Percentiles rank a stretch among this genome's conserved stretches.
These are phyloP conservation scores for Infundibulicybe gibba DNA, from an alignment of 768 basidiomycete genomes.

Conservation along the genomic window DNA sequence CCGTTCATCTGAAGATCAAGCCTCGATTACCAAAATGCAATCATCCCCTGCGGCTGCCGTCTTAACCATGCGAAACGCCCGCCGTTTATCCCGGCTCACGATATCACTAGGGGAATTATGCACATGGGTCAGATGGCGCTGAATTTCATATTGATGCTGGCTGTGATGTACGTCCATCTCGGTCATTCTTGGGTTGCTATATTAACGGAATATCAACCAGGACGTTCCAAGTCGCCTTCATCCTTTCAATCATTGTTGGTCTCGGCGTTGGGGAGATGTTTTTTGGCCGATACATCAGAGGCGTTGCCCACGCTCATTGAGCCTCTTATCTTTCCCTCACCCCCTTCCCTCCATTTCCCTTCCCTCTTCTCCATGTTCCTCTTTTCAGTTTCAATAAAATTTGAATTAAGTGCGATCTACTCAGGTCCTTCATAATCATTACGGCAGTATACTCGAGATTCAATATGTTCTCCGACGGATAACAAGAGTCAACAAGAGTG, in stretches of 20 bases:
- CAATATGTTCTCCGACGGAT: too few species aligned
- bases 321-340: neutral
- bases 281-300: conserved; percentile 20
- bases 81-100: conserved; percentile 60
- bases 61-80: conserved; percentile 25
- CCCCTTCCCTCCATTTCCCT: too few species aligned
- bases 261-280: conserved; percentile 61
- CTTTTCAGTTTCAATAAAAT: too few species aligned
- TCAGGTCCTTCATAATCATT: too few species aligned
- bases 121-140: conserved; percentile 51
- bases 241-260: conserved; percentile 54
- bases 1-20: neutral
- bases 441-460: too few species aligned
- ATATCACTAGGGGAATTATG: conserved; percentile 58
- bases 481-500: neutral
- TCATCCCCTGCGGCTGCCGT: neutral
- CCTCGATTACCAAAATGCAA: neutral
- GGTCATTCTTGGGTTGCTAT: too few species aligned
- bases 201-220: conserved; percentile 34
- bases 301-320: neutral
- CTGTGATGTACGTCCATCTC: conserved; percentile 55
- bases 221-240: conserved; percentile 62
- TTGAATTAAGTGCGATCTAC: too few species aligned
- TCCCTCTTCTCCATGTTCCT: too few species aligned
- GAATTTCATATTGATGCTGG: conserved; percentile 66